Conservation (phyloP, 139 green algal genomes). For the Volvox africanus region DNA sequence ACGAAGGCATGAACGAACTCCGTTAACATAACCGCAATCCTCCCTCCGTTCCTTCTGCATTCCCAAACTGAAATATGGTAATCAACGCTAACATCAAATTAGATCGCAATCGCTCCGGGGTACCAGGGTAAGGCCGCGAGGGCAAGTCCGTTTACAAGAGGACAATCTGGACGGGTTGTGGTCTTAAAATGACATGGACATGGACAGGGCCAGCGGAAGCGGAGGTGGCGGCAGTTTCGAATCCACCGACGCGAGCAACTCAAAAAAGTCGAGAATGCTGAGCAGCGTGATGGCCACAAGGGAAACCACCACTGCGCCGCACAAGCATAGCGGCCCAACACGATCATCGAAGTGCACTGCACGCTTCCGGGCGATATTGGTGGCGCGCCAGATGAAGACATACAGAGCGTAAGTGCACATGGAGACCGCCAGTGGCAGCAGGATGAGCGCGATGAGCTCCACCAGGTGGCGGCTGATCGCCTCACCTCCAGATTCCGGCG, state of each 20-base stretch:
- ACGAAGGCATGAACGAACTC: no score
- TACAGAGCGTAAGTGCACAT: constrained; percentile 88
- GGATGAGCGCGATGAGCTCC: constrained; percentile 88
- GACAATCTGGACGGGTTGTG: no score
- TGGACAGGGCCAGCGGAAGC: background rate
- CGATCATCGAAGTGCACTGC: constrained; percentile 85
- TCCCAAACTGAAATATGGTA: no score
- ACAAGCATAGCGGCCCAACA: constrained; percentile 79
- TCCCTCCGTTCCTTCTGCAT: no score
- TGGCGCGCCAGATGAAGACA: constrained; percentile 83
- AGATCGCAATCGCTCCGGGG: no score
- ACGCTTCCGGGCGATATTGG: constrained; percentile 77
- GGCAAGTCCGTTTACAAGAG: no score
- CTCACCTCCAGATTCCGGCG: background rate
- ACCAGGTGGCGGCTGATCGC: constrained; percentile 68
- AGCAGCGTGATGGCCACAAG: constrained; percentile 85
- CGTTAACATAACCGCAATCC: no score
- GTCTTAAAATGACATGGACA: no score
- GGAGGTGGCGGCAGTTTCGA: background rate
- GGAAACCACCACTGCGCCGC: constrained; percentile 74
- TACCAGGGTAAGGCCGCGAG: no score
- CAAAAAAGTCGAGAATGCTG: constrained; percentile 75
- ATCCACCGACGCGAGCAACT: constrained; percentile 50
- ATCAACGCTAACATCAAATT: no score
- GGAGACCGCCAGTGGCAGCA: constrained; percentile 87